A percentile compares a stretch with the other conserved stretches of the same genome.
Conservation (phyloP, 2,329 filamentous ascomycete species). For the Nigrospora oryzae region DNA sequence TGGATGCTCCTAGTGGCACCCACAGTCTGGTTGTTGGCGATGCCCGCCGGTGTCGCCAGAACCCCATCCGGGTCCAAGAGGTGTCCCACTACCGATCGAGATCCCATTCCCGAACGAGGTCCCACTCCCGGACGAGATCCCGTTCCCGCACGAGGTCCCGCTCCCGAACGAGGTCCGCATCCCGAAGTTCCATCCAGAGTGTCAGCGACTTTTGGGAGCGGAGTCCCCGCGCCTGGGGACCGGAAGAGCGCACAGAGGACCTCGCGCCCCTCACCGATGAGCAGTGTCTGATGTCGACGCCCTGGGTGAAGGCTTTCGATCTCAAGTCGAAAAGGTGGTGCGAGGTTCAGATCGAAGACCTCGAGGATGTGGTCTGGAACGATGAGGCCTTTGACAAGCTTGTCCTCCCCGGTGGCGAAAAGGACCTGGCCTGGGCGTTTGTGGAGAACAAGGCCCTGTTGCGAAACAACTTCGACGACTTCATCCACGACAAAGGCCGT, state of each 20-base stretch:
- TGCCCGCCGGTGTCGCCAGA: too few relatives aligned
- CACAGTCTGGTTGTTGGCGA: too few relatives aligned
- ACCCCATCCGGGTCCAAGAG: too few relatives aligned
- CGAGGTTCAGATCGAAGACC: slow-evolving; percentile 32
- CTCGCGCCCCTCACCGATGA: slow-evolving; percentile 21
- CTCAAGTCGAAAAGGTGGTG: slow-evolving; percentile 25
- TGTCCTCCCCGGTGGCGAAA: slow-evolving; percentile 38
- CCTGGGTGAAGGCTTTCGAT: slow-evolving; percentile 28
- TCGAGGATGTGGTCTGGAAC: slow-evolving; percentile 38
- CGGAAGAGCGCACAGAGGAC: slow-evolving; percentile 10
- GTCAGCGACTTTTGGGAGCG: too few relatives aligned
- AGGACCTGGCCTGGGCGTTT: slow-evolving; percentile 42
- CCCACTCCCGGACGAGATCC: too few relatives aligned
- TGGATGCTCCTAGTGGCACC: too few relatives aligned
- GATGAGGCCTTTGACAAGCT: slow-evolving; percentile 38
- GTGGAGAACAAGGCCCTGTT: slow-evolving; percentile 11
- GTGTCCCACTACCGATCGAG: too few relatives aligned
- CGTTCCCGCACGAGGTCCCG: too few relatives aligned
- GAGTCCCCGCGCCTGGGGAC: background rate
- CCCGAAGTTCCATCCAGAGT: too few relatives aligned
- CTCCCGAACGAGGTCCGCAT: too few relatives aligned
- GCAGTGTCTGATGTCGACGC: slow-evolving; percentile 23
- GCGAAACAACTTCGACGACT: slow-evolving; percentile 4
- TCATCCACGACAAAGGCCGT: slow-evolving; percentile 13
- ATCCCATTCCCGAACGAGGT: too few relatives aligned